Percentiles rank a stretch among this genome's conserved stretches.
phyloP scores from a whole-genome alignment of 345 rosid genomes.

The Bruguiera gymnorhiza region DNA sequence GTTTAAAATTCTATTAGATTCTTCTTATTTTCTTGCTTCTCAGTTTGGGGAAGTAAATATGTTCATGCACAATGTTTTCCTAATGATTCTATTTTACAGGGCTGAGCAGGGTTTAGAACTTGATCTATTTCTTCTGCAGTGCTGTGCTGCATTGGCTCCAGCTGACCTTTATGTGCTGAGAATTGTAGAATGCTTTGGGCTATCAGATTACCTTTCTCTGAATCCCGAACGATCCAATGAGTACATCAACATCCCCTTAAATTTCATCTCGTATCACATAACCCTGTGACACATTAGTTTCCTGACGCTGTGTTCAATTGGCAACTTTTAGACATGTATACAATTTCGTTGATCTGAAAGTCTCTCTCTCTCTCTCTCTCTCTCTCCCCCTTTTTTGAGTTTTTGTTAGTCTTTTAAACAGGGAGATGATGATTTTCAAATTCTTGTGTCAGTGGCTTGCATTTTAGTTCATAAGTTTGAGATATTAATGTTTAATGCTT shows the following conservation, averaged over 20 bases:
- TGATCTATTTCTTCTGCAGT: conserved; percentile 94
- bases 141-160: conserved; percentile 95
- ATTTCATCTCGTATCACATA: neutral
- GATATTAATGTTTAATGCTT: no score
- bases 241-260: conserved; percentile 41
- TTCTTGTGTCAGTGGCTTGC: no score
- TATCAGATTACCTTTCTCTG: conserved; percentile 57
- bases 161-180: conserved; percentile 73
- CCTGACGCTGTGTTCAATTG: neutral
- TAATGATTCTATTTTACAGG: conserved; percentile 51
- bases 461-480: no score
- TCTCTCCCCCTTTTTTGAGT: neutral
- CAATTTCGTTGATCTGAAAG: no score
- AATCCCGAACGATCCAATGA: conserved; percentile 49
- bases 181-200: conserved; percentile 79
- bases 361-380: neutral
- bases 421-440: no score
- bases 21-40: neutral
- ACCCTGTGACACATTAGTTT: neutral
- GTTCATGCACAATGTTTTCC: conserved; percentile 6
- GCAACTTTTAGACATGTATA: neutral
- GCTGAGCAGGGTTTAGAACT: conserved; percentile 86
- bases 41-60: neutral
- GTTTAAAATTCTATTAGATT: neutral
- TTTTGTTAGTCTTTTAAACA: no score